Percentiles rank a stretch among this genome's conserved stretches.
These are phyloP conservation scores for Hansenula lynferdii DNA, from an alignment of 1,139 yeast genomes.

Conservation along the genomic window DNA sequence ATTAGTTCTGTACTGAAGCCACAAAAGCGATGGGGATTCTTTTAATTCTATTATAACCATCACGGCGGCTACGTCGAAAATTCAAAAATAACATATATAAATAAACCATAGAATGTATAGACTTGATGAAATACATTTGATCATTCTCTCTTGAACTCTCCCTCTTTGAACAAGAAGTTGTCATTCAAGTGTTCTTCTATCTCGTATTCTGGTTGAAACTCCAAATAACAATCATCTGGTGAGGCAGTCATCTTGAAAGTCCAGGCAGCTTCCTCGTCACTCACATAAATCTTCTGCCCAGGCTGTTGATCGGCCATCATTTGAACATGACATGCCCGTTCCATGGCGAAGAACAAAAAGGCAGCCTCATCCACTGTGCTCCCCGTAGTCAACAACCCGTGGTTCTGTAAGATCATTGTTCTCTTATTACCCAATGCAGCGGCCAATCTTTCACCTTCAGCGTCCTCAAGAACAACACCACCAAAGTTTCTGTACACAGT, in stretches of 20 bases:
- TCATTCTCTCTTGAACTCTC: neutral
- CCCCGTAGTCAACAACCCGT: slow-evolving; percentile 77
- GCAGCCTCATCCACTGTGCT: slow-evolving; percentile 82
- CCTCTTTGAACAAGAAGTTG: slow-evolving; percentile 16
- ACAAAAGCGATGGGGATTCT: too few relatives aligned
- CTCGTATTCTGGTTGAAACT: slow-evolving; percentile 64
- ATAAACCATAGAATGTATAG: too few relatives aligned
- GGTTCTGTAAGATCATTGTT: slow-evolving; percentile 68
- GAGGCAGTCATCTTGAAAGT: slow-evolving; percentile 59
- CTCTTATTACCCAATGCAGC: slow-evolving; percentile 54
- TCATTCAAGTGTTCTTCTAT: slow-evolving; percentile 31
- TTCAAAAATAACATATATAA: too few relatives aligned
- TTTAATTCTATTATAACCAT: too few relatives aligned
- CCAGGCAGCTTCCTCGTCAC: slow-evolving; percentile 65
- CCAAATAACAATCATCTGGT: slow-evolving; percentile 65
- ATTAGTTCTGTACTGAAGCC: too few relatives aligned
- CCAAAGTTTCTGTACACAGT: slow-evolving; percentile 68
- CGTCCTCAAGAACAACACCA: slow-evolving; percentile 73
- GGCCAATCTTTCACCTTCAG: slow-evolving; percentile 68
- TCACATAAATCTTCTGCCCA: slow-evolving; percentile 32
- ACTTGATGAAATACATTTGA: too few relatives aligned
- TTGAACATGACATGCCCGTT: slow-evolving; percentile 68
- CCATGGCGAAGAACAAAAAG: slow-evolving; percentile 62
- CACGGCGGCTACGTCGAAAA: too few relatives aligned
- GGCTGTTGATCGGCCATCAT: slow-evolving; percentile 48